Evolutionary conservation across 192 early-diverging fungal species (phyloP), one percentile per base, ranked within the genome.

Genomic region (Gigaspora rosea): DNA sequence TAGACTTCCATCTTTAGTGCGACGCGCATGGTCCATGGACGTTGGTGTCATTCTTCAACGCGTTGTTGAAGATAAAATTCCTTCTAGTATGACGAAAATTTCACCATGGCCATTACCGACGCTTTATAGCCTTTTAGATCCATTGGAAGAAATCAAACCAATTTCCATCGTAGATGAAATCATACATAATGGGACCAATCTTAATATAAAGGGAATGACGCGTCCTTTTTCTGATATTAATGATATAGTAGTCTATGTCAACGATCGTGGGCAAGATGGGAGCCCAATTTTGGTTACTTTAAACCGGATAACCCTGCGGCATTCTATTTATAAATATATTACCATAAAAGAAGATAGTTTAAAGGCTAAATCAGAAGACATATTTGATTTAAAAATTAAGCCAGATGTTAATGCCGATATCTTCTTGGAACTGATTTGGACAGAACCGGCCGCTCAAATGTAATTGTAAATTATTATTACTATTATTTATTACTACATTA

Each of bases 111-210:
- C 33, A 16, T 33, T 82, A 11, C 71, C 85, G 13, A 46, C 72
- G 35, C 78, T 88, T 20, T 86, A 84, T 52, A 88, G 78, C 67
- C 65, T 88, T 12, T 69, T 79, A 58, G 85, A 86, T 80, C 85
- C 86, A 8, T 77, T 88, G 18, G 84, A 85, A 27, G 79, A 82
- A 63, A 77, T 83, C 32, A 78, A 81, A 36, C 71, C 83, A 11
- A 80, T 89, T 7, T 77, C 73, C 1, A 77, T 80, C 5, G 78
- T 46, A 27, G 35, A 72, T 27, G 75, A 63, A 36, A 69, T 78
- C 15, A 27, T 50, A 22, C 50, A 51, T 46, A 33, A 71, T 58
- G 56, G 33, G 1, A 10, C 4, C 13, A 47, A 78, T 8, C 22
- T 78, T 15, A 10, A 8, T 1, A 48, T 71, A 48, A n/a, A 10